Base-by-base conservation (phyloP, 2,329 filamentous ascomycete species). In the Phaeophleospora eucalypticola region DNA sequence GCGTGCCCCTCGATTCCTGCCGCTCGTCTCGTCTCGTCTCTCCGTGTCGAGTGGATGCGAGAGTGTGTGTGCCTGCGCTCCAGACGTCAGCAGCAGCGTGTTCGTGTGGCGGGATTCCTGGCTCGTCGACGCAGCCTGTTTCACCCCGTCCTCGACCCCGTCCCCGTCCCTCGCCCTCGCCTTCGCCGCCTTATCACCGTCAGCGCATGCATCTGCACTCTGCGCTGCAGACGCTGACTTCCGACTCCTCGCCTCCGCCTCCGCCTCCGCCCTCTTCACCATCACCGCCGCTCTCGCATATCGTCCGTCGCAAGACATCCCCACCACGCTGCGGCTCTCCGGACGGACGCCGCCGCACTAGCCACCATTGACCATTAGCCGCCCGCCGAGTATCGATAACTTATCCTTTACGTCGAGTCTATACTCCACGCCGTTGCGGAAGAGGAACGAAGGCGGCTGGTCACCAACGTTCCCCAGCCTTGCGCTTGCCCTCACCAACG, bases 401-500 rank as follows among this genome's bases (percentile, higher is more conserved):
- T 39, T 39, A 19, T 39, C 37, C 37, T 21, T 24, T 12, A 39
- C 24, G n/a, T n/a, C n/a, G n/a, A n/a, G n/a, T n/a, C n/a, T n/a
- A n/a, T n/a, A n/a, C n/a, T n/a, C n/a, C n/a, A n/a, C n/a, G n/a
- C n/a, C n/a, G n/a, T n/a, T n/a, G n/a, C n/a, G n/a, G n/a, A n/a
- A n/a, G n/a, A n/a, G n/a, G n/a, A n/a, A n/a, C n/a, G n/a, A n/a
- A n/a, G n/a, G n/a, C n/a, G n/a, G 42, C 45, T 36, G 20, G 32
- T 40, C 45, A 45, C 43, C 47, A 27, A 49, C 38, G 36, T 39
- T 43, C 35, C 43, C 49, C 49, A 52, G 49, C 52, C 52, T 51
- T 49, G 43, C 42, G 21, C 18, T 29, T 39, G 17, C 41, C 20
- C 18, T 33, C 15, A 36, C 34, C 46, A 27, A 29, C 29, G 34